Evolutionary conservation across 495 filamentous ascomycete genomes (phyloP).

Genomic region (Penicillium longicatenatum): DNA sequence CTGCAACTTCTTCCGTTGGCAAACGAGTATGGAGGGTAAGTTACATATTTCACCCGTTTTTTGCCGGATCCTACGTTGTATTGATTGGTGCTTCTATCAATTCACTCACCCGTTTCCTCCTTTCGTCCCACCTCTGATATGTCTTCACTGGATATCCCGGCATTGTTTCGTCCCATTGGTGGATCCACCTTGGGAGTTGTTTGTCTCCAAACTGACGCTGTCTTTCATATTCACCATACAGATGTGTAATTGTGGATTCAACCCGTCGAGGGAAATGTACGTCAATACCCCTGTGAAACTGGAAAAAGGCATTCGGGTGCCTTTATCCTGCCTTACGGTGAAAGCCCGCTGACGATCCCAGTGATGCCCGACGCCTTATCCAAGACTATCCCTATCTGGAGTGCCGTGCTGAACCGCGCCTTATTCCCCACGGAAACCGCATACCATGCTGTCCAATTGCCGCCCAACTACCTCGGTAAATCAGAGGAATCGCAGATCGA

Average conservation of each 20-base stretch:
- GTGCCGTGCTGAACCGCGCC: constrained; percentile 76
- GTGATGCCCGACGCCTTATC: constrained; percentile 90
- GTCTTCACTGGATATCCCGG: neutral
- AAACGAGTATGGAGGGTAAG: constrained; percentile 66
- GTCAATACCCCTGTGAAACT: constrained; percentile 22
- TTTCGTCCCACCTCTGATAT: neutral
- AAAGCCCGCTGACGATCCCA: constrained; percentile 27
- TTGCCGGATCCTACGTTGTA: neutral
- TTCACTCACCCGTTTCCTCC: neutral
- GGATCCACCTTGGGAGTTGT: neutral
- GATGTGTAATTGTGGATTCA: constrained; percentile 93
- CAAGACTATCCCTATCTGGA: constrained; percentile 96
- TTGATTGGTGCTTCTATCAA: neutral
- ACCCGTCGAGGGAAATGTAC: constrained; percentile 85
- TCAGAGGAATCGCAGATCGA: constrained; percentile 84
- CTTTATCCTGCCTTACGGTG: constrained; percentile 3
- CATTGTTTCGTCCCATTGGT: neutral
- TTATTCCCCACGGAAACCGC: constrained; percentile 63
- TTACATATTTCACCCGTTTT: constrained; percentile 16
- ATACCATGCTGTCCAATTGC: constrained; percentile 60
- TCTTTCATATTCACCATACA: constrained; percentile 26
- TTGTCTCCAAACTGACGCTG: neutral
- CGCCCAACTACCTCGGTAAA: constrained; percentile 63
- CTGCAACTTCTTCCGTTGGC: constrained; percentile 68
- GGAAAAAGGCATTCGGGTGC: neutral